phyloP scores from a whole-genome alignment of 371 early-diverging fungal genomes.

The Mortierella polycephala region DNA sequence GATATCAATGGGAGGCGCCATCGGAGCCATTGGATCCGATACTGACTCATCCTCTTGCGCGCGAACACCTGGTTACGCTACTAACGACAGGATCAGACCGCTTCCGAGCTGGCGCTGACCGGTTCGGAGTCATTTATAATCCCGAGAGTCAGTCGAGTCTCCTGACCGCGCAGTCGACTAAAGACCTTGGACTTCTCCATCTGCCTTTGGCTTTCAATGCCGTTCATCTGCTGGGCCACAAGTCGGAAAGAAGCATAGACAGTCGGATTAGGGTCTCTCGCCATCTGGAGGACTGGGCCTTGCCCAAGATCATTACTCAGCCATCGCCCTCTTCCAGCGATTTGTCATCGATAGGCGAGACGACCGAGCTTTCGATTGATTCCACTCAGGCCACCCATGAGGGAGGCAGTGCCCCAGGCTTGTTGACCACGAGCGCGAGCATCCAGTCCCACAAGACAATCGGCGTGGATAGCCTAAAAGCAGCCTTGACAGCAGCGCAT shows the following conservation, averaged over 20 bases:
- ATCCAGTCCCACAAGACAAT: conserved; percentile 25
- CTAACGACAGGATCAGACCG: conserved; percentile 51
- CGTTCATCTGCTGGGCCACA: conserved; percentile 15
- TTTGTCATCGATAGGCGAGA: conserved; percentile 6
- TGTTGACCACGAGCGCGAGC: not conserved
- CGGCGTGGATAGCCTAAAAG: conserved; percentile 46
- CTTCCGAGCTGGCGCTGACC: conserved; percentile 50
- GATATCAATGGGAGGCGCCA: conserved; percentile 35
- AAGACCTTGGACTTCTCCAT: conserved; percentile 15
- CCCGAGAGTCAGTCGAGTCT: conserved; percentile 27
- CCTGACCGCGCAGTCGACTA: conserved; percentile 6
- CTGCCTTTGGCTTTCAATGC: conserved; percentile 8
- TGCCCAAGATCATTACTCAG: conserved; percentile 35
- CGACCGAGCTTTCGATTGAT: conserved; percentile 1
- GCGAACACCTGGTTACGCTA: conserved; percentile 47
- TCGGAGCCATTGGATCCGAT: conserved; percentile 36
- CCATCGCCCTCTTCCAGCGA: conserved; percentile 16
- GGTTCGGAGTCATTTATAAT: conserved; percentile 22
- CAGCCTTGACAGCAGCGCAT: conserved; percentile 27
- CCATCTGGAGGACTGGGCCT: conserved; percentile 45
- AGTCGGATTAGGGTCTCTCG: conserved; percentile 49
- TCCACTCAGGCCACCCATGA: conserved; percentile 21
- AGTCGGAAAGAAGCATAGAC: conserved; percentile 21
- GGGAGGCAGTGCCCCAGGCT: conserved; percentile 3
- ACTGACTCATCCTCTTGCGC: conserved; percentile 46